Percentiles rank a stretch among this genome's conserved stretches.
Conservation (phyloP, 345 rosid species). For the Firmiana major region DNA sequence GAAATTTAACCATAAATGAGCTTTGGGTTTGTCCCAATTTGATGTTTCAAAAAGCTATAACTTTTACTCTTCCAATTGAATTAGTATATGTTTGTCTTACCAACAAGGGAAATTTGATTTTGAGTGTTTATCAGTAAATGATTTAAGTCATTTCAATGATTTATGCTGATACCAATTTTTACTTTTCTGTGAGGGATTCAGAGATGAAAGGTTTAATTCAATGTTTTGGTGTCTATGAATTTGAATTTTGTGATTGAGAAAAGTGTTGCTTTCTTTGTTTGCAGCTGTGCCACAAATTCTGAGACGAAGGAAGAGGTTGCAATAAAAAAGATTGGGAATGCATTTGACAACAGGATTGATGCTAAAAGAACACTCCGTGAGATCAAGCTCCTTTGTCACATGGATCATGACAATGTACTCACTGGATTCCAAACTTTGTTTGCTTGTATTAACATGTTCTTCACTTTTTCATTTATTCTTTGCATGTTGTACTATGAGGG, state of each 20-base stretch:
- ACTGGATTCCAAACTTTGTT: neutral
- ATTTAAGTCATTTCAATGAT: neutral
- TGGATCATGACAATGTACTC: slow-evolving; percentile 88
- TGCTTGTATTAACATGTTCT: neutral
- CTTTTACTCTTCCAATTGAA: neutral
- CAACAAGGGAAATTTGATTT: neutral
- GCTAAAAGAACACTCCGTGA: slow-evolving; percentile 92
- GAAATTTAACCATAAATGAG: neutral
- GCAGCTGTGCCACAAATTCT: slow-evolving; percentile 74
- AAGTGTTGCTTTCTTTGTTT: neutral
- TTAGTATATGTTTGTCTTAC: too few relatives aligned
- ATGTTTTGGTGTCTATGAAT: neutral
- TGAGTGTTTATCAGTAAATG: neutral
- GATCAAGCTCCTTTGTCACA: slow-evolving; percentile 87
- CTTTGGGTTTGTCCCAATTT: slow-evolving; percentile 1
- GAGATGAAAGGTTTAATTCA: neutral
- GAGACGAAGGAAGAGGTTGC: slow-evolving; percentile 86
- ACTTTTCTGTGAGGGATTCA: neutral
- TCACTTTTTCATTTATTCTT: neutral
- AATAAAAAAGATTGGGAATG: slow-evolving; percentile 84
- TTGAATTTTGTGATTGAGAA: neutral
- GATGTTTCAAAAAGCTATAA: neutral
- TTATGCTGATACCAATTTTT: neutral
- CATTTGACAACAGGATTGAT: slow-evolving; percentile 85
- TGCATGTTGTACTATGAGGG: neutral